Base-by-base conservation (phyloP, 2,329 filamentous ascomycete species). In the Nothopassalora personata region DNA sequence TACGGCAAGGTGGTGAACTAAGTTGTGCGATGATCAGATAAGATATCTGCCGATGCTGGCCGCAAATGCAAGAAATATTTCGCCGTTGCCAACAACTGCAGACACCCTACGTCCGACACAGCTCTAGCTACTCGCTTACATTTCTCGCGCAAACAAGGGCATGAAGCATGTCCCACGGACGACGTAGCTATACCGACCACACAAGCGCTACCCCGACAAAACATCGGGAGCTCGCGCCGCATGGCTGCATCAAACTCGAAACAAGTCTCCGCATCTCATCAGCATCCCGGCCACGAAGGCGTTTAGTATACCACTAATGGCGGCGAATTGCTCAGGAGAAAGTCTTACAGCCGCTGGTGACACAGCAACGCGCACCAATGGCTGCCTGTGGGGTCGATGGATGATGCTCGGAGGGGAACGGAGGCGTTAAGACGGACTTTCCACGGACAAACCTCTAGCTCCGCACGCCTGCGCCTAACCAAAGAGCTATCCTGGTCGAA, bases 1-100 rank as follows among this genome's bases (percentile, higher is more conserved):
- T 84, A 89, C 68, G 91, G 91, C 69, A 90, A 91, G 74, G 77
- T 87, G 54, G 73, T 81, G 56, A 76, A 84, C 61, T 84, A 77
- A 60, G n/a, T 54, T 46, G 33, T 34, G 28, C 46, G 54, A 47
- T 49, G 19, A 52, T 49, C 18, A 49, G 46, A 28, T 28, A 49
- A 49, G 45, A 34, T 23, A 27, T 18, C 1, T 4, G 28, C 19
- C 46, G 23, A 49, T 28, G 23, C 23, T 8, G 11, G 46, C 46
- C 10, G 23, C 34, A 27, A 11, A 23, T 15, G n/a, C 36, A 27
- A 2, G 11, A 11, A 34, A 11, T 34, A 5, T n/a, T n/a, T 27
- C 36, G n/a, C 11, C 13, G 15, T 13, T 27, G 46, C 28, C 10
- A 28, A 9, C 31, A 34, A 19, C 46, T 49, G 23, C 23, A 23